Base-by-base conservation (phyloP, 75 land plant genomes). In the Selaginella moellendorffii region DNA sequence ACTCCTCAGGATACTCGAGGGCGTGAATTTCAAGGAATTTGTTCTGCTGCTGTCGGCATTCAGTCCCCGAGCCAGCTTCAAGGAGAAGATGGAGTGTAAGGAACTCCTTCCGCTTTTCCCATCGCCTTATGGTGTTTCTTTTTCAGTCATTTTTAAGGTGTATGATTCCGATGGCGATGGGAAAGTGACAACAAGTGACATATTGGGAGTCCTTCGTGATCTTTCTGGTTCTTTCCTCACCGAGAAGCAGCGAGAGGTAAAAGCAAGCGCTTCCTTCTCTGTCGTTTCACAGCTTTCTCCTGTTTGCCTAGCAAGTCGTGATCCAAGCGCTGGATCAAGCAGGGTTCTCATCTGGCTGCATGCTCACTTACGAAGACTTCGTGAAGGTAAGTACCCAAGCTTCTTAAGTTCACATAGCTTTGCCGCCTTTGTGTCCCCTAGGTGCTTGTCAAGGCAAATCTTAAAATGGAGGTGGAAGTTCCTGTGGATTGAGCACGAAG, bases 401-500 rank as follows among this genome's bases (percentile, higher is more conserved):
- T 63, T 8, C 18, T 2, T n/a, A 5, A 5, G 30, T 24, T 5
- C n/a, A 2, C 8, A 26, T 24, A 5, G 2, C 12, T 27, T 29
- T 20, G 27, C 31, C 17, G n/a, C 66, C 25, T 68, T 19, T 72
- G n/a, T n/a, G n/a, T 2, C 30, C 26, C 65, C 25, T 81, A 87
- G 92, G 72, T 88, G 72, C 74, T 86, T 52, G 76, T 76, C 12
- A 72, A 62, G 22, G 65, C 81, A n/a, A 79, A 71, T 31, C 53
- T 88, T 74, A 88, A 81, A 72, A 85, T 88, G 95, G 95, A 88
- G 53, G 95, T 88, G 66, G 95, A 88, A 63, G 79, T 85, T 14
- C 95, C 90, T 25, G 73, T 88, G 20, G 95, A 88, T 66, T 88
- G 31, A 74, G 18, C 9, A 18, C 18, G 18, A 9, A 46, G 51